A percentile compares a stretch with the other conserved stretches of the same genome.
phyloP scores from a whole-genome alignment of 73 alveolate genomes.

The Symbiodinium pilosum region DNA sequence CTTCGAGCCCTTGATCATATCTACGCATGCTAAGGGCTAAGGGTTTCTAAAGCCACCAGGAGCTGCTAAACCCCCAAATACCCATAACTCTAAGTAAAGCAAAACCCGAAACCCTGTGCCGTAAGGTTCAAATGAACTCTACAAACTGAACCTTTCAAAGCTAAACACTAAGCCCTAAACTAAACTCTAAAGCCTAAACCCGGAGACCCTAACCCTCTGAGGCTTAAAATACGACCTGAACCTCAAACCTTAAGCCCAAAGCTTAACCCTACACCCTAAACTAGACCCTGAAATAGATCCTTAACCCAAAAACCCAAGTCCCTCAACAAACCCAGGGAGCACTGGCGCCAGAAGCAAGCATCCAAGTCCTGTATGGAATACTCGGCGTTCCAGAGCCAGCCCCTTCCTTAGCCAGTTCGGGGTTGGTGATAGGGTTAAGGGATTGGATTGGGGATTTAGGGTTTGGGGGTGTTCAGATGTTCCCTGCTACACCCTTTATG shows the following conservation, averaged over 20 bases:
- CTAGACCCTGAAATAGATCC: neutral
- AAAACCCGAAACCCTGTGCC: neutral
- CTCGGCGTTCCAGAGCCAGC: neutral
- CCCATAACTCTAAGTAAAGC: neutral
- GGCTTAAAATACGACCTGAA: neutral
- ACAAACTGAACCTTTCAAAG: too few relatives aligned
- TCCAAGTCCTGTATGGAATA: neutral
- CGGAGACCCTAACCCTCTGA: neutral
- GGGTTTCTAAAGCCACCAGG: too few relatives aligned
- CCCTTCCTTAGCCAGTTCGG: too few relatives aligned
- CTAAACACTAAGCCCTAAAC: neutral
- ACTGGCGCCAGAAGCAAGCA: slow-evolving; percentile 7
- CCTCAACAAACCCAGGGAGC: neutral
- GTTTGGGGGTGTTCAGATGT: too few relatives aligned
- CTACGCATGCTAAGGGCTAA: neutral
- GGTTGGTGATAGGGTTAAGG: too few relatives aligned
- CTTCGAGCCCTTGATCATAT: neutral
- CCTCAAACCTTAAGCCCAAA: too few relatives aligned
- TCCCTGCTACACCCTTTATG: too few relatives aligned
- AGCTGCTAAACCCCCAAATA: too few relatives aligned
- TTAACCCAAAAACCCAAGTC: neutral
- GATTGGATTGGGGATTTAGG: too few relatives aligned
- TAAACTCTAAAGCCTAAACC: too few relatives aligned
- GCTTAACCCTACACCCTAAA: neutral
- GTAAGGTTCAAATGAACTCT: too few relatives aligned